Evolutionary conservation across 2,329 filamentous ascomycete species (phyloP), one percentile per base, ranked within the genome.

Genomic region (Cladosporium sphaerospermum): DNA sequence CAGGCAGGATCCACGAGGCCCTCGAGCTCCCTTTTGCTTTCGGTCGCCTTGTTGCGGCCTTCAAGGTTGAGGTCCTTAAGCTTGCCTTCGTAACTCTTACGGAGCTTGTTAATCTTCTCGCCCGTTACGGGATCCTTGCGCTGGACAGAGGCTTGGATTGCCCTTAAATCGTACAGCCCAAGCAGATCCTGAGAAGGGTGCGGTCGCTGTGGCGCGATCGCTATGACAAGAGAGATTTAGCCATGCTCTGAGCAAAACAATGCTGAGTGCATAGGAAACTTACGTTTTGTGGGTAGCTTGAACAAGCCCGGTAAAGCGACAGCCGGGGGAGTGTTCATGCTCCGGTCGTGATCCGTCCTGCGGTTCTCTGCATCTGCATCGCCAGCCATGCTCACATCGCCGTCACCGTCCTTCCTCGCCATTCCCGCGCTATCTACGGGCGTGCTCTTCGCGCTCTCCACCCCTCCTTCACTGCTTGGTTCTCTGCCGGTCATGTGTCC

Each of bases 61-160:
- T 74, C 70, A 13, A 78, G 69, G 41, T 71, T 69, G 54, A 79
- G 64, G 37, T 66, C 66, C 61, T 77, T 78, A 55, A 78, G 73
- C 58, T 79, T 77, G 45, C 73, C 74, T 61, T 78, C 76, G 60
- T 79, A 80, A 33, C 75, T 77, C 60, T 79, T 79, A 37, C 82
- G 73, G 40, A 85, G 71, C 64, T 80, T 79, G 68, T 84, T 77
- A 56, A 76, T 84, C 70, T 85, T 85, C 63, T 83, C 81, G 56
- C 81, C 81, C n/a, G 80, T 83, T 16, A 74, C 67, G 13, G 80
- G 79, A 64, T 85, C 80, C 46, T 72, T 75, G 51, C 82, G 73
- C 55, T 78, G 80, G 57, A 85, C 81, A 51, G 76, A 80, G 59
- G 74, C 73, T 56, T 81, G 78, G 52, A 84, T 72, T 34, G 72